These are phyloP conservation scores for Crinitomyces ghanaensis DNA, from an alignment of 805 yeast species.

Conservation along the genomic window DNA sequence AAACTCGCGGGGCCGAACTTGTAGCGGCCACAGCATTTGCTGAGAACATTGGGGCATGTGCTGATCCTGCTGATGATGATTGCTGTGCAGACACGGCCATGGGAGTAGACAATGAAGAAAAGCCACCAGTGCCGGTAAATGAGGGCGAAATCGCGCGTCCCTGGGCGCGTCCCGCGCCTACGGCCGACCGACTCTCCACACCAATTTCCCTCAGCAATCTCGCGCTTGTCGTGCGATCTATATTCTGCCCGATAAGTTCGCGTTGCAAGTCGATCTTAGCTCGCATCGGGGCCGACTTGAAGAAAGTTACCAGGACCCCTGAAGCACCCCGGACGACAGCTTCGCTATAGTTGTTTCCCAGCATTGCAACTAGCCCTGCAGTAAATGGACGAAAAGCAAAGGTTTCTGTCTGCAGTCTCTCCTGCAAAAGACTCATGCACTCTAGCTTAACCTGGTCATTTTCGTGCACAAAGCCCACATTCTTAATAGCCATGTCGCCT, in stretches of 20 bases:
- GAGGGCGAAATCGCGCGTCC: background rate
- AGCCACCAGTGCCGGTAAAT: background rate
- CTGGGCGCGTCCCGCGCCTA: no score
- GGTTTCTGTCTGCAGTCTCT: constrained; percentile 17
- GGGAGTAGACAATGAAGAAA: background rate
- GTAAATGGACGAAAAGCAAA: constrained; percentile 26
- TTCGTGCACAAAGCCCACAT: constrained; percentile 22
- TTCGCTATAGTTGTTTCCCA: constrained; percentile 19
- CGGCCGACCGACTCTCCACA: no score
- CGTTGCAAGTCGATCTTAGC: constrained; percentile 37
- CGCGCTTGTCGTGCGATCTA: constrained; percentile 20
- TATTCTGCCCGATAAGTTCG: constrained; percentile 29
- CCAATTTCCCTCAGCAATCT: constrained; percentile 25
- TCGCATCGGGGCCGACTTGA: constrained; percentile 26
- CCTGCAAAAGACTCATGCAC: constrained; percentile 17
- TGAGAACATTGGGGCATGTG: no score
- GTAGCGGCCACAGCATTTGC: constrained; percentile 6
- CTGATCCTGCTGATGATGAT: constrained; percentile 2
- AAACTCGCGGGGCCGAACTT: background rate
- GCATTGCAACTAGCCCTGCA: constrained; percentile 21
- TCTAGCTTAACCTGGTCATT: constrained; percentile 17
- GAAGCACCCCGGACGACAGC: constrained; percentile 18
- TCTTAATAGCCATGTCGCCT: constrained; percentile 24
- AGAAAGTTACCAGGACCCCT: constrained; percentile 28
- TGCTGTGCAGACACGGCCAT: background rate